phyloP scores from a whole-genome alignment of 768 basidiomycete species.

The Boletus huronensis region DNA sequence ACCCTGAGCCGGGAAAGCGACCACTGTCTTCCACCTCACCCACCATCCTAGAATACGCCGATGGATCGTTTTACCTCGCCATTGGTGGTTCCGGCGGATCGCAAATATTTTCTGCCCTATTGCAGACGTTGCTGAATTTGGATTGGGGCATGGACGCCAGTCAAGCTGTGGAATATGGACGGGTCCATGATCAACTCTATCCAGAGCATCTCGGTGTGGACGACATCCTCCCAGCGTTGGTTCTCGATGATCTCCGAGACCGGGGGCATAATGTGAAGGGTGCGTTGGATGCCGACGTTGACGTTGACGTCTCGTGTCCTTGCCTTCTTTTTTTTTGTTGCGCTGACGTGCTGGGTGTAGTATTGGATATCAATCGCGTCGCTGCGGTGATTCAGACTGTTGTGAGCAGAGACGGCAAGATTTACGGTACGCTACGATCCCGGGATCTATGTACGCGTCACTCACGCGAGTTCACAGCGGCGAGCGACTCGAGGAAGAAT shows the following conservation, averaged over 20 bases:
- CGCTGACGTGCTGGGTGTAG: constrained; percentile 29
- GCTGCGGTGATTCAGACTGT: constrained; percentile 76
- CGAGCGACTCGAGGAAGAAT: constrained; percentile 89
- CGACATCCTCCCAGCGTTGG: constrained; percentile 48
- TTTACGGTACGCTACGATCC: constrained; percentile 54
- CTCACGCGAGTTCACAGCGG: constrained; percentile 44
- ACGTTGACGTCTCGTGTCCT: neutral
- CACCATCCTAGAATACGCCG: constrained; percentile 70
- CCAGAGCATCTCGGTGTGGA: constrained; percentile 64
- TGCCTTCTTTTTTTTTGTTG: neutral
- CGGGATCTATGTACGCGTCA: neutral
- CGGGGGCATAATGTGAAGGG: constrained; percentile 74
- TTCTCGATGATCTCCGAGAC: constrained; percentile 52
- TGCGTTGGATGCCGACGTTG: constrained; percentile 27
- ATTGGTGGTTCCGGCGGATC: constrained; percentile 88
- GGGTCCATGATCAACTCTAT: constrained; percentile 85
- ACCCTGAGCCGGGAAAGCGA: constrained; percentile 83
- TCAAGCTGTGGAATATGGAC: constrained; percentile 76
- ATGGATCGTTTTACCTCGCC: constrained; percentile 70
- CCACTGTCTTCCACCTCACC: constrained; percentile 85
- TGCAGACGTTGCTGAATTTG: constrained; percentile 76
- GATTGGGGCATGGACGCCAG: constrained; percentile 77
- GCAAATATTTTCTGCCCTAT: constrained; percentile 74
- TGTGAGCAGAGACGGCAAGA: constrained; percentile 42
- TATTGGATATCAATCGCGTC: constrained; percentile 65